These are phyloP conservation scores for Microdochium trichocladiopsis DNA, from an alignment of 2,329 filamentous ascomycete genomes.

Conservation along the genomic window DNA sequence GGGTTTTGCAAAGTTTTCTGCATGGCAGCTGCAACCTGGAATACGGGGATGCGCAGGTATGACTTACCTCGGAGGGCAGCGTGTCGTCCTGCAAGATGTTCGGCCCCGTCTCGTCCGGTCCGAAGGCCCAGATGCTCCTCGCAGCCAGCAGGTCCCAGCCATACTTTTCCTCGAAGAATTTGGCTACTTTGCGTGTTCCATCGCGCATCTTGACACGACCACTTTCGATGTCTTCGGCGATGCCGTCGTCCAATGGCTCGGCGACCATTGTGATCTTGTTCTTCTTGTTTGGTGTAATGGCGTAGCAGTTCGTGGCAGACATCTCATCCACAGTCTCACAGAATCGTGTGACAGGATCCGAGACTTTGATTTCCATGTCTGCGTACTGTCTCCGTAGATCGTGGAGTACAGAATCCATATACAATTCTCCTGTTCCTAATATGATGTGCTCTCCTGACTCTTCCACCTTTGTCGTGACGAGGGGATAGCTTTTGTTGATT, in stretches of 20 bases:
- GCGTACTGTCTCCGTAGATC: constrained; percentile 90
- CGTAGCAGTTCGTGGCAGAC: constrained; percentile 96
- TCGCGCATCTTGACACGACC: constrained; percentile 89
- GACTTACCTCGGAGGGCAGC: constrained; percentile 70
- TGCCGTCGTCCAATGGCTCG: constrained; percentile 89
- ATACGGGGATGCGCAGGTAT: not conserved
- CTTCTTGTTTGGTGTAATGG: constrained; percentile 97
- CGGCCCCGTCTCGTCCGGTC: constrained; percentile 86
- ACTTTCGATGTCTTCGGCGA: constrained; percentile 88
- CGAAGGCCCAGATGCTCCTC: constrained; percentile 97
- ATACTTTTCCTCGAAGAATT: constrained; percentile 95
- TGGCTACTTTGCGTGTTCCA: constrained; percentile 85
- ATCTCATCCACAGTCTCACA: constrained; percentile 97
- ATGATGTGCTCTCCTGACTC: constrained; percentile 96
- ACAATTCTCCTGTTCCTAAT: constrained; percentile 93
- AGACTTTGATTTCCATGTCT: constrained; percentile 99
- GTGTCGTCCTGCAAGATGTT: constrained; percentile 98
- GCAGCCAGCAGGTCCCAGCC: constrained; percentile 94
- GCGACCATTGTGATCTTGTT: constrained; percentile 99
- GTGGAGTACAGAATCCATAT: constrained; percentile 98
- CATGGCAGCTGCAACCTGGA: too few relatives aligned
- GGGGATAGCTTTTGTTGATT: constrained; percentile 95
- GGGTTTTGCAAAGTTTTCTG: not conserved
- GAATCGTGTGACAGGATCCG: constrained; percentile 93
- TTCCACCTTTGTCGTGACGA: constrained; percentile 94